Conservation (phyloP, 164 flowering plant species). For the Umbellularia californica region DNA sequence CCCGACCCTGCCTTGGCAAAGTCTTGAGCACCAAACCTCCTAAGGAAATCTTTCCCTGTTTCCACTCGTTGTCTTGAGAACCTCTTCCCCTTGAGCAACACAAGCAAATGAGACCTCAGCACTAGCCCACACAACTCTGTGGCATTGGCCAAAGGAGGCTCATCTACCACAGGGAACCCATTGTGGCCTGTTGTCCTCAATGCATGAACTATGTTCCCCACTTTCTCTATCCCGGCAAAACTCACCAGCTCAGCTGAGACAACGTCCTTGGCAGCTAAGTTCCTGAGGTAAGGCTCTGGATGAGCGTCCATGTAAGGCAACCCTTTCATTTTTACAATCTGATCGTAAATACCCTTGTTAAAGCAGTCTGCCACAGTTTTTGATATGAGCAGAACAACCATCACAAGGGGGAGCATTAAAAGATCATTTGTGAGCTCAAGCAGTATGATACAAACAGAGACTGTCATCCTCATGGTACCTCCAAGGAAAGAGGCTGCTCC, state of each 20-base stretch:
- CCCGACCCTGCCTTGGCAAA: constrained; percentile 92
- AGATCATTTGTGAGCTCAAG: constrained; percentile 90
- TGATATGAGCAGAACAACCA: constrained; percentile 94
- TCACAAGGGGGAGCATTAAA: constrained; percentile 75
- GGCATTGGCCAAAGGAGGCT: constrained; percentile 67
- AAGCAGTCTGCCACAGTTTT: constrained; percentile 88
- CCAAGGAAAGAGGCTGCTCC: constrained; percentile 97
- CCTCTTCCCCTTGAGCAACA: constrained; percentile 63
- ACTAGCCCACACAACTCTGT: constrained; percentile 80
- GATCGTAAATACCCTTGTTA: constrained; percentile 89
- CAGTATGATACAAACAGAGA: constrained; percentile 85
- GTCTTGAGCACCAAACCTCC: constrained; percentile 59
- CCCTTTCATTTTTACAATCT: constrained; percentile 83
- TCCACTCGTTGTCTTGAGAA: constrained; percentile 42
- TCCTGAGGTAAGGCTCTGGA: constrained; percentile 89
- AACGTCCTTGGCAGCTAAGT: constrained; percentile 73
- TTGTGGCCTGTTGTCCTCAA: constrained; percentile 57
- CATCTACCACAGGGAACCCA: constrained; percentile 91
- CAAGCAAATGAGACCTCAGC: constrained; percentile 79
- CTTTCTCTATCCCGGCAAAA: constrained; percentile 80
- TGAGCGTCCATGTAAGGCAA: constrained; percentile 87
- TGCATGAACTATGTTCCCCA: constrained; percentile 53
- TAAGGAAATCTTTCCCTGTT: constrained; percentile 32
- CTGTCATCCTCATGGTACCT: constrained; percentile 98
- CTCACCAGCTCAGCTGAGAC: constrained; percentile 70